A percentile compares a stretch with the other conserved stretches of the same genome.
Evolutionary conservation across 148 eudicot species (phyloP).

Genomic region (Fagopyrum esculentum): DNA sequence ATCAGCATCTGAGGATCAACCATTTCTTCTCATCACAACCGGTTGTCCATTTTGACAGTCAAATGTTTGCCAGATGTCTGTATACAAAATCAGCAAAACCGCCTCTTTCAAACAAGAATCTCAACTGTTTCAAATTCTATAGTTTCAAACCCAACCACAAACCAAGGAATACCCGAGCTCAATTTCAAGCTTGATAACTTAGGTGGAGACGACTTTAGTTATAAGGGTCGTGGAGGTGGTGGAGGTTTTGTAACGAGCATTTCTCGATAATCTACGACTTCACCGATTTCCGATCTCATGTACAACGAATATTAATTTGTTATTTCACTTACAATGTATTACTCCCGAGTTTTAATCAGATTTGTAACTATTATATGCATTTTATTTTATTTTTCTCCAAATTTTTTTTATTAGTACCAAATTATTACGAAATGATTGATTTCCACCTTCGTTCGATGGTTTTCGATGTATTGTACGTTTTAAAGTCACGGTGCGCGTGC

Average conservation of each 20-base stretch:
- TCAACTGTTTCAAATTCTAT: slow-evolving; percentile 18
- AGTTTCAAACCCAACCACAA: slow-evolving; percentile 26
- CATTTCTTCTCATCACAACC: slow-evolving; percentile 19
- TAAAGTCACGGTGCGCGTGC: no score
- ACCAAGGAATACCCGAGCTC: slow-evolving; percentile 17
- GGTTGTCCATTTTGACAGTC: slow-evolving; percentile 11
- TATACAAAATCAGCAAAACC: slow-evolving; percentile 10
- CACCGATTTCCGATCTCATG: no score
- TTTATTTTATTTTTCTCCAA: no score
- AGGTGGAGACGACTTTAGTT: slow-evolving; percentile 43
- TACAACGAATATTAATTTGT: no score
- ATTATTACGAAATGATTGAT: no score
- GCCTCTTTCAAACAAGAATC: slow-evolving; percentile 11
- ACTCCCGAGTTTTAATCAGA: no score
- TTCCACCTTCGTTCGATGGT: no score
- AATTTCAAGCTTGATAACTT: slow-evolving; percentile 33
- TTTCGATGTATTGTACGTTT: no score
- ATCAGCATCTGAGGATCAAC: slow-evolving; percentile 11
- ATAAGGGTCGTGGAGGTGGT: slow-evolving; percentile 36
- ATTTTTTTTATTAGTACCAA: no score
- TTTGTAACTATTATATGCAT: no score
- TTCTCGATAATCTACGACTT: no score
- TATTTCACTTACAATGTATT: no score
- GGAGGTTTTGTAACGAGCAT: slow-evolving; percentile 16
- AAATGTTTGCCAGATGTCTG: slow-evolving; percentile 12